Percentiles rank a stretch among this genome's conserved stretches.
Conservation (phyloP, 306 rosid genomes). For the Mucuna pruriens region DNA sequence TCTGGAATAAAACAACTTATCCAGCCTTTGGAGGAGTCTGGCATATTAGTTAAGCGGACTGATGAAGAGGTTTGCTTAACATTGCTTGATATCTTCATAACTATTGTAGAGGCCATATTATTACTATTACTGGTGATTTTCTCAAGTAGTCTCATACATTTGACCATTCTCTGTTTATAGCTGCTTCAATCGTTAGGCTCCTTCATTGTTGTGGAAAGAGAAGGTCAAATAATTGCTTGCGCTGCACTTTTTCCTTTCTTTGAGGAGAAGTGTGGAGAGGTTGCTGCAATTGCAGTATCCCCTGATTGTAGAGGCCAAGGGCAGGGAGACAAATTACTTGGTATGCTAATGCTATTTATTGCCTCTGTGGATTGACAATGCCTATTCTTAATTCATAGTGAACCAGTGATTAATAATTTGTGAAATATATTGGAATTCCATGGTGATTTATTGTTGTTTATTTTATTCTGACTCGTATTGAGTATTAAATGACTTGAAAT, state of each 20-base stretch:
- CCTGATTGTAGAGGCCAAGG: slow-evolving; percentile 85
- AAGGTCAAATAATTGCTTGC: slow-evolving; percentile 85
- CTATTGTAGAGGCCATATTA: background rate
- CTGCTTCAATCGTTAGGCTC: slow-evolving; percentile 57
- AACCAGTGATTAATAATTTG: background rate
- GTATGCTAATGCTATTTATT: slow-evolving; percentile 43
- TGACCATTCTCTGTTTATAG: slow-evolving; percentile 40
- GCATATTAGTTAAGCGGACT: slow-evolving; percentile 66
- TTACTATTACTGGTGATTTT: background rate
- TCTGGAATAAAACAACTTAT: slow-evolving; percentile 61
- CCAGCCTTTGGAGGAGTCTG: slow-evolving; percentile 65
- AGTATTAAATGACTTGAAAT: background rate
- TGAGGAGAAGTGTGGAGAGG: slow-evolving; percentile 81
- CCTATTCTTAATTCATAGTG: background rate
- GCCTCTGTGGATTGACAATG: background rate
- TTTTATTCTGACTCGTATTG: background rate
- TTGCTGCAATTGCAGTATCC: slow-evolving; percentile 82
- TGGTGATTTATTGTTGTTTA: background rate
- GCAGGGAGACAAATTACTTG: slow-evolving; percentile 83
- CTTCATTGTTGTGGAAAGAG: slow-evolving; percentile 76
- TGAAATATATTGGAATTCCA: background rate
- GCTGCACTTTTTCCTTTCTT: slow-evolving; percentile 74
- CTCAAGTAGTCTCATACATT: background rate
- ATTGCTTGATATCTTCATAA: slow-evolving; percentile 18
- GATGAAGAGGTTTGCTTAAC: slow-evolving; percentile 66